Conservation (phyloP, 2,329 filamentous ascomycete species). For the Canariomyces notabilis region DNA sequence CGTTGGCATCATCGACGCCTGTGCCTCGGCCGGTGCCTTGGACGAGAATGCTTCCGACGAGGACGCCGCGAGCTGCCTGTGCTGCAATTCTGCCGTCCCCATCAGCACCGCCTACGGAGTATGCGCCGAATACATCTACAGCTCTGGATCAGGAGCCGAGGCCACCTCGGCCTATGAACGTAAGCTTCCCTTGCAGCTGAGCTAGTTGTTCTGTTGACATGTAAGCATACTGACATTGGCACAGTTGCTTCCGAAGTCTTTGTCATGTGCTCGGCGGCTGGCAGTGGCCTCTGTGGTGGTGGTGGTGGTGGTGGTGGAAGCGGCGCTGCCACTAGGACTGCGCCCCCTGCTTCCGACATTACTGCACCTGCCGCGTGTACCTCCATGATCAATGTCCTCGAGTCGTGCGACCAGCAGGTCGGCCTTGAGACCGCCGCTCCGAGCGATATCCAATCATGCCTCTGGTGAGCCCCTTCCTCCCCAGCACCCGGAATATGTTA, state of each 20-base stretch:
- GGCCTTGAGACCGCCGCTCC: slow-evolving; percentile 11
- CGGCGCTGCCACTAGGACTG: slow-evolving; percentile 1
- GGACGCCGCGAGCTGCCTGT: slow-evolving; percentile 21
- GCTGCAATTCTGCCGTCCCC: slow-evolving; percentile 18
- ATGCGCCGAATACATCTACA: slow-evolving; percentile 25
- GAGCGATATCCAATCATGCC: slow-evolving; percentile 19
- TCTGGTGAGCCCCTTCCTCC: slow-evolving; percentile 22
- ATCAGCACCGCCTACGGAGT: slow-evolving; percentile 19
- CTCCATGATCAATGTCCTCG: slow-evolving; percentile 18
- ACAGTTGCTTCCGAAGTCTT: slow-evolving; percentile 3
- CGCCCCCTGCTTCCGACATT: background rate
- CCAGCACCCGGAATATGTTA: too few relatives aligned
- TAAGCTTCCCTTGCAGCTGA: background rate
- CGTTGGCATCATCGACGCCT: slow-evolving; percentile 16
- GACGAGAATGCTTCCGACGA: slow-evolving; percentile 8
- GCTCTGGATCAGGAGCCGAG: slow-evolving; percentile 9
- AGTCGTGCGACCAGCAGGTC: slow-evolving; percentile 19
- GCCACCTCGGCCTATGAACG: slow-evolving; percentile 1
- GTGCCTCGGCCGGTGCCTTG: slow-evolving; percentile 14
- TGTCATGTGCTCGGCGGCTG: slow-evolving; percentile 1
- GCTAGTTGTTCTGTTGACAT: background rate
- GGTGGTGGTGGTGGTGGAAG: too few relatives aligned
- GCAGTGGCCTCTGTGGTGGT: background rate
- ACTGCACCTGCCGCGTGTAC: slow-evolving; percentile 22
- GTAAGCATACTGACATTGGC: background rate